A percentile compares a stretch with the other conserved stretches of the same genome.
Conservation (phyloP, 2,329 filamentous ascomycete genomes). For the Paraphaeosphaeria sporulosa region DNA sequence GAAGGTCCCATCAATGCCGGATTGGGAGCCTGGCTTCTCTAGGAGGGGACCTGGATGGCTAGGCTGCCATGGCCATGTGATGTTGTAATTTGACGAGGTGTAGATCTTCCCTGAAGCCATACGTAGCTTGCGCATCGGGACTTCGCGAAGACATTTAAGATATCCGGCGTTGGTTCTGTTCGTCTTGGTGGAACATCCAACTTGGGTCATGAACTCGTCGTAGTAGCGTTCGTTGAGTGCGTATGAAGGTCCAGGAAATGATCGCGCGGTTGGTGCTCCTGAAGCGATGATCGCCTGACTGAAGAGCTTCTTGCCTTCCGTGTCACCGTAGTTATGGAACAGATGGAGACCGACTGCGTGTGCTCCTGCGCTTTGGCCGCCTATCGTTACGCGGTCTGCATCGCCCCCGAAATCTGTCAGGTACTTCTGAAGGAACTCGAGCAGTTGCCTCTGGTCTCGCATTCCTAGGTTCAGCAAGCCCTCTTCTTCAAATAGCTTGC, state of each 20-base stretch:
- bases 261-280: constrained; percentile 44
- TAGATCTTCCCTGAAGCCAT: constrained; percentile 51
- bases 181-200: constrained; percentile 36
- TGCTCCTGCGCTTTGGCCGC: constrained; percentile 51
- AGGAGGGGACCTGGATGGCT: constrained; percentile 55
- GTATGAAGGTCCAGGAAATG: constrained; percentile 44
- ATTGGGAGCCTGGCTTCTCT: constrained; percentile 56
- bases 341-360: constrained; percentile 47
- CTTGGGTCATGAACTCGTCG: constrained; percentile 37
- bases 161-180: constrained; percentile 39
- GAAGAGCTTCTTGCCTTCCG: constrained; percentile 41
- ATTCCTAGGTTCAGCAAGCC: constrained; percentile 45
- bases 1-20: constrained; percentile 44
- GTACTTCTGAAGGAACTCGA: constrained; percentile 53
- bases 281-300: constrained; percentile 44
- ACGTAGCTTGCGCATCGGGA: constrained; percentile 49
- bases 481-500: constrained; percentile 43
- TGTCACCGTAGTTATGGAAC: constrained; percentile 47
- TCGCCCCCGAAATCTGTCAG: constrained; percentile 50
- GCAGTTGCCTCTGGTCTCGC: constrained; percentile 37
- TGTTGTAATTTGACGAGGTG: constrained; percentile 46
- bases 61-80: constrained; percentile 61
- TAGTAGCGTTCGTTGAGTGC: constrained; percentile 42
- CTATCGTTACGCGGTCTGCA: constrained; percentile 49
- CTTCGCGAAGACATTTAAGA: constrained; percentile 51